These are phyloP conservation scores for Stenogyne calaminthoides DNA, from an alignment of 305 asterid genomes.

Conservation along the genomic window DNA sequence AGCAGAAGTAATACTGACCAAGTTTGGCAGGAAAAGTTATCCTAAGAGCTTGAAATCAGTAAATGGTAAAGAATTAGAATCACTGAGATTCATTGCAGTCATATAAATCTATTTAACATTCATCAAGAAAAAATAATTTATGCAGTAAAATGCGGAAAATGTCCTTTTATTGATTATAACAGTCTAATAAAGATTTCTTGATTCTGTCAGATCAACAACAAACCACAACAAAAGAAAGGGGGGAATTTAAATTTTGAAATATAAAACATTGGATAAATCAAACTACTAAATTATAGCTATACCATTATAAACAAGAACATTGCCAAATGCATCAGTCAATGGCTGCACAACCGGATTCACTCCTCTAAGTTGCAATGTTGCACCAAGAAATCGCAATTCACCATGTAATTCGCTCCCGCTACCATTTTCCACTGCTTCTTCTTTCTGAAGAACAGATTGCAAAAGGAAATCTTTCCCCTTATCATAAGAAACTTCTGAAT, in stretches of 20 bases:
- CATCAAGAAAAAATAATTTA: too few species aligned
- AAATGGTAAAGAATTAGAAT: background rate
- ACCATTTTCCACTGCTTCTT: conserved; percentile 37
- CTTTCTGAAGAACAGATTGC: conserved; percentile 37
- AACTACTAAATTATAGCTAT: conserved; percentile 7
- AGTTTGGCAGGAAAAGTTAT: background rate
- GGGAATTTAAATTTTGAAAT: background rate
- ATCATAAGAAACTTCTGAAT: conserved; percentile 27
- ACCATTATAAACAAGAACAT: conserved; percentile 93
- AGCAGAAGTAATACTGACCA: background rate
- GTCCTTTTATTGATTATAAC: background rate
- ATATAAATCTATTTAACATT: background rate
- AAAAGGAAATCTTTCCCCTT: conserved; percentile 28
- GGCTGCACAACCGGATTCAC: conserved; percentile 70
- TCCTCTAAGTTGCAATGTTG: conserved; percentile 92
- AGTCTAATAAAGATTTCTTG: background rate
- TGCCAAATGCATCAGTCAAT: conserved; percentile 61
- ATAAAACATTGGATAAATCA: conserved; percentile 1
- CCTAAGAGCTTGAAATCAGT: background rate
- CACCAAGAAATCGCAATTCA: conserved; percentile 69
- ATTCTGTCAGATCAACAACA: too few species aligned
- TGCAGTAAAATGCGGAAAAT: background rate
- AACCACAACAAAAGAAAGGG: background rate
- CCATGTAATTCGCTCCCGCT: conserved; percentile 35
- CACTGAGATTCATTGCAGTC: background rate